Evolutionary conservation across 75 land plant genomes (phyloP).

Genomic region (Pinus albicaulis): DNA sequence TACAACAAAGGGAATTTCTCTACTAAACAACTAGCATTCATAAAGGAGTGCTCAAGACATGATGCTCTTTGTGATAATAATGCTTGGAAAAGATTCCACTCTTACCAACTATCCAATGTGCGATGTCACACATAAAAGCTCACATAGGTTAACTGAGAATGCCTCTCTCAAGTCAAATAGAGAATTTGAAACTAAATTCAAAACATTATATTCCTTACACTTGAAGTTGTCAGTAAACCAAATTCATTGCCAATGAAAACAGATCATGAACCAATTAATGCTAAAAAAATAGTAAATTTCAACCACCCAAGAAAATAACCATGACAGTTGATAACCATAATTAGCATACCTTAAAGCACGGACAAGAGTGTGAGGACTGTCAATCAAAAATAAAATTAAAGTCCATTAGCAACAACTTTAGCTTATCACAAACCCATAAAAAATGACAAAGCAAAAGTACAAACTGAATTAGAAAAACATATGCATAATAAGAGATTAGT

Average conservation of each 20-base stretch:
- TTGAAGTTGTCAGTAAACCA: neutral
- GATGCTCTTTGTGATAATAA: neutral
- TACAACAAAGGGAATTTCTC: neutral
- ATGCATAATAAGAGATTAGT: neutral
- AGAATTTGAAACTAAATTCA: neutral
- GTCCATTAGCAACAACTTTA: neutral
- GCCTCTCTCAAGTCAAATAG: neutral
- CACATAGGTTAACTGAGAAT: neutral
- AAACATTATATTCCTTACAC: neutral
- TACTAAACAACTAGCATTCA: neutral
- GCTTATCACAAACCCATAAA: neutral
- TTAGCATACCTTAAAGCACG: conserved; percentile 84
- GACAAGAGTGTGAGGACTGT: conserved; percentile 97
- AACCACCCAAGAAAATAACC: neutral
- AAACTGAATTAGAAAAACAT: neutral
- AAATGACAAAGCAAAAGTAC: neutral
- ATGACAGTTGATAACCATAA: neutral
- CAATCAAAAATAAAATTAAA: conserved; percentile 16
- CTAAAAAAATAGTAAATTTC: neutral
- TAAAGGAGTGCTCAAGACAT: neutral
- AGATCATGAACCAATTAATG: neutral
- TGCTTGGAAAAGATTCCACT: neutral
- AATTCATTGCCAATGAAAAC: neutral
- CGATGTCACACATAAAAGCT: neutral
- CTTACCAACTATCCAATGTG: neutral